Percentiles rank a stretch among this genome's conserved stretches.
phyloP scores from a whole-genome alignment of 257 asterid genomes.

The Rehmannia glutinosa region DNA sequence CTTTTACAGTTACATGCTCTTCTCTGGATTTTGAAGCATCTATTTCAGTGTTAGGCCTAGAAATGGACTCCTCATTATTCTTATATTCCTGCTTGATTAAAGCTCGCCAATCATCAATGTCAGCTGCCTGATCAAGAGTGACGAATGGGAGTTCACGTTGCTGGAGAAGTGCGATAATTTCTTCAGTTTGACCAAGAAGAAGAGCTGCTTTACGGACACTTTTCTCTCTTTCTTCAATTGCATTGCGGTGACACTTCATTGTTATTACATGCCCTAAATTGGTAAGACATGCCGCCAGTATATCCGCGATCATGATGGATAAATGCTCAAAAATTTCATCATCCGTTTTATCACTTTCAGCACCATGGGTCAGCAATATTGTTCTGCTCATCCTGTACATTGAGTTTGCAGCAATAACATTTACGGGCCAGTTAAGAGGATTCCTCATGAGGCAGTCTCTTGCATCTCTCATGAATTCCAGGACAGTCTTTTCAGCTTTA shows the following conservation, averaged over 20 bases:
- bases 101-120: constrained; percentile 36
- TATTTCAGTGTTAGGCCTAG: background rate
- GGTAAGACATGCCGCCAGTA: constrained; percentile 34
- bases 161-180: constrained; percentile 30
- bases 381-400: constrained; percentile 35
- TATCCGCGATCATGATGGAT: constrained; percentile 31
- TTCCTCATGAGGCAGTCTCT: constrained; percentile 25
- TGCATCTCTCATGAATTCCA: constrained; percentile 24
- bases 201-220: constrained; percentile 36
- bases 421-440: constrained; percentile 36
- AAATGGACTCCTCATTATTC: too few relatives aligned
- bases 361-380: constrained; percentile 8
- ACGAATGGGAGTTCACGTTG: constrained; percentile 20
- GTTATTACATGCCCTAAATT: constrained; percentile 29
- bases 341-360: constrained; percentile 18
- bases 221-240: constrained; percentile 37
- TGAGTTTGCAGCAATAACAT: constrained; percentile 38
- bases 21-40: background rate
- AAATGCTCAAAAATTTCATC: constrained; percentile 22
- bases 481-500: constrained; percentile 24
- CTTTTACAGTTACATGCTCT: constrained; percentile 1
- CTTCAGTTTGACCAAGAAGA: constrained; percentile 40
- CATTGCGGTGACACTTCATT: constrained; percentile 31
- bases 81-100: constrained; percentile 14
- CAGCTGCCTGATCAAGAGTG: constrained; percentile 16